Percentiles rank a stretch among this genome's conserved stretches.
phyloP scores from a whole-genome alignment of 805 yeast genomes.

The Ogataea ramenticola region DNA sequence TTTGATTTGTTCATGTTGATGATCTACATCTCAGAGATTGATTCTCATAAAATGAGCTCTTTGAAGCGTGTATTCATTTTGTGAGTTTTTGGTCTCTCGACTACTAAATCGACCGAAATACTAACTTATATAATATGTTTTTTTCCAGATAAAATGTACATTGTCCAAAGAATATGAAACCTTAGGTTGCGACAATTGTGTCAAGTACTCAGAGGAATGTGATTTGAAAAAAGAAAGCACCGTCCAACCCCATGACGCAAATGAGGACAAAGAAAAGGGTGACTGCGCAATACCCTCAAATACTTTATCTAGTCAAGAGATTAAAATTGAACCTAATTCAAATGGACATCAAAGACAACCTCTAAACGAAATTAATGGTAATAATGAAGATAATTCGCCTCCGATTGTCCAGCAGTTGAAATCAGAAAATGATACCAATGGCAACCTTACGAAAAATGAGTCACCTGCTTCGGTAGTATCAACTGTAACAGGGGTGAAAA shows the following conservation, averaged over 20 bases:
- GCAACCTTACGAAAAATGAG: background rate
- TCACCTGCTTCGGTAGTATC: no score
- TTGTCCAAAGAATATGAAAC: slow-evolving; percentile 9
- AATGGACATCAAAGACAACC: no score
- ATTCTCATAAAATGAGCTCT: no score
- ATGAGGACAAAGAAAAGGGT: no score
- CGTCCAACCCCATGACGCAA: no score
- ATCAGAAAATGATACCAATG: background rate
- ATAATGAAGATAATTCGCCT: background rate
- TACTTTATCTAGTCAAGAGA: no score
- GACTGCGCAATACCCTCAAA: no score
- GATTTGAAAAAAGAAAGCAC: slow-evolving; percentile 1
- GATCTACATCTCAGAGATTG: no score
- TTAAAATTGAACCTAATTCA: no score
- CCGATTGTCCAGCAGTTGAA: background rate
- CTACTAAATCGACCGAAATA: background rate
- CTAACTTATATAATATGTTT: no score
- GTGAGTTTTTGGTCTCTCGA: background rate
- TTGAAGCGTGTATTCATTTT: no score
- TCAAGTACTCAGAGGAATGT: background rate
- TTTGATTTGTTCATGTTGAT: background rate
- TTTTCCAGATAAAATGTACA: slow-evolving; percentile 7
- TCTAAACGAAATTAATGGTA: no score
- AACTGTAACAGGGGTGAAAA: background rate
- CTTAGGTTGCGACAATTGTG: slow-evolving; percentile 10